These are phyloP conservation scores for Dendrocalamus sinicus DNA, from an alignment of 176 grass and related monocot species.

Conservation along the genomic window DNA sequence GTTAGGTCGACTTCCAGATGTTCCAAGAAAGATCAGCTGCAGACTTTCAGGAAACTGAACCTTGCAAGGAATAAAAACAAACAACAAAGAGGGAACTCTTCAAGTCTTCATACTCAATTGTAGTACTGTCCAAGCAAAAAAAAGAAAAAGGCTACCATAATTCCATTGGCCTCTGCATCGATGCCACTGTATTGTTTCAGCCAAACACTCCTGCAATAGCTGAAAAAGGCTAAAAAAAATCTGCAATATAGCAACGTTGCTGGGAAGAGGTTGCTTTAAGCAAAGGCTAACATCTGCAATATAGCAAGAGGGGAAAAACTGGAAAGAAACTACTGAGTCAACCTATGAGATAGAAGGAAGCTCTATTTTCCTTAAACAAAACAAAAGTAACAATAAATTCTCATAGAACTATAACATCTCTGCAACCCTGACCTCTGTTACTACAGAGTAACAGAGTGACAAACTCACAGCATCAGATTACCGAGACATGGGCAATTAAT, in stretches of 20 bases:
- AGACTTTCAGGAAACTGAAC: background rate
- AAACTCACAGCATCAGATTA: background rate
- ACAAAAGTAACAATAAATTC: background rate
- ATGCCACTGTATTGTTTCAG: background rate
- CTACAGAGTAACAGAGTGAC: background rate
- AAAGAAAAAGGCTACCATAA: background rate
- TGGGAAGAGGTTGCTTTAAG: conserved; percentile 14
- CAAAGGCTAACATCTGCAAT: background rate
- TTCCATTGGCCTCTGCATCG: background rate
- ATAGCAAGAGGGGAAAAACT: background rate
- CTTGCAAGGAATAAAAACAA: conserved; percentile 3
- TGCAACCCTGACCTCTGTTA: background rate
- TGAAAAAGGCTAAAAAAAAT: background rate
- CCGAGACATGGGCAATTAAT: background rate
- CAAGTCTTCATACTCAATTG: background rate
- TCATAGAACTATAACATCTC: conserved; percentile 1
- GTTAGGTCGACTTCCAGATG: background rate
- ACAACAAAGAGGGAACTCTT: background rate
- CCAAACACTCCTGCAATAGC: background rate
- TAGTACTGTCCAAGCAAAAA: background rate
- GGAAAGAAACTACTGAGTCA: background rate
- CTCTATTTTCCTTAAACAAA: background rate
- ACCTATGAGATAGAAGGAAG: background rate
- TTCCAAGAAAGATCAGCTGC: background rate
- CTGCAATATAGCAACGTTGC: too few species aligned